phyloP scores from a whole-genome alignment of 768 basidiomycete species.

The Tylopilus intermedius region DNA sequence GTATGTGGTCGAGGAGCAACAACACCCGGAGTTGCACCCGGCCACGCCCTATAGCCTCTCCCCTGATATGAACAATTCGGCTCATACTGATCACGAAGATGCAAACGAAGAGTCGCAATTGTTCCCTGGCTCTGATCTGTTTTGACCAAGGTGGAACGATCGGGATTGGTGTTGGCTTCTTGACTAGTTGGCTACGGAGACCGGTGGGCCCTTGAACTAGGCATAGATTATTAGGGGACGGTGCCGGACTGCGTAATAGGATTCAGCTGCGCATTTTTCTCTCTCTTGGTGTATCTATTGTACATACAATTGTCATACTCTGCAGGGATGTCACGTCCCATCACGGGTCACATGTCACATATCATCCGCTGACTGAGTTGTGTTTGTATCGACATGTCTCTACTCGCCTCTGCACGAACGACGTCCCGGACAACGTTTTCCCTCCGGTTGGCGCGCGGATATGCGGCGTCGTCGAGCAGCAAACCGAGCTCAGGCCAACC shows the following conservation, averaged over 20 bases:
- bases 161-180: background rate
- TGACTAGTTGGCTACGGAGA: background rate
- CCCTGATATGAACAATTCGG: conserved; percentile 11
- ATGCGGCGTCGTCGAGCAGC: conserved; percentile 10
- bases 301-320: conserved; percentile 1
- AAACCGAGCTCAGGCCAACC: background rate
- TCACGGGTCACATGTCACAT: background rate
- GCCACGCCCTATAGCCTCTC: conserved; percentile 28
- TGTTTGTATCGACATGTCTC: conserved; percentile 13
- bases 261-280: conserved; percentile 2
- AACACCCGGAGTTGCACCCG: conserved; percentile 7
- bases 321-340: background rate
- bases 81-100: conserved; percentile 16
- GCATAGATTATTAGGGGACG: conserved; percentile 14
- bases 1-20: conserved; percentile 20
- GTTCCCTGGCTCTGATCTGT: conserved; percentile 42
- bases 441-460: conserved; percentile 10
- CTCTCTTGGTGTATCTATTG: conserved; percentile 23
- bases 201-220: background rate
- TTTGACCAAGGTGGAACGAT: conserved; percentile 20
- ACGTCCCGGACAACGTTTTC: conserved; percentile 11
- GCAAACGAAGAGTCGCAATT: conserved; percentile 33
- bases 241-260: conserved; percentile 11
- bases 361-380: background rate
- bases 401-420: conserved; percentile 12